Percentiles rank a stretch among this genome's conserved stretches.
Conservation (phyloP, 2,329 filamentous ascomycete species). For the Graphilbum fragrans region DNA sequence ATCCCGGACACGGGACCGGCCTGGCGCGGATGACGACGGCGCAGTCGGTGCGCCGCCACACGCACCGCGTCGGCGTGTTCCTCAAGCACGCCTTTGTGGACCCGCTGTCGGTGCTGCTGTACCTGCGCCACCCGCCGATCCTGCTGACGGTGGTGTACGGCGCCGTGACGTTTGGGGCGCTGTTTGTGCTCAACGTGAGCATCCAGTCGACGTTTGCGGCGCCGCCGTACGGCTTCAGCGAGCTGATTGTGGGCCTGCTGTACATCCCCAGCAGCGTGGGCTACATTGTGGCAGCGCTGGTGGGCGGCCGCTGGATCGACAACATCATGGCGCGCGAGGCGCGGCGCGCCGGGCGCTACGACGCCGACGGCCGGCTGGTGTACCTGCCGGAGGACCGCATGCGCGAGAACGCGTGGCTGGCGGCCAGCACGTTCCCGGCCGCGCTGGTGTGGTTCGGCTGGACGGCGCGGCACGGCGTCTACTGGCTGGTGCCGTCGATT, state of each 20-base stretch:
- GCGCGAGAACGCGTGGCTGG: slow-evolving; percentile 70
- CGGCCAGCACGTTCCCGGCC: slow-evolving; percentile 55
- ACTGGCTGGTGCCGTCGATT: slow-evolving; percentile 50
- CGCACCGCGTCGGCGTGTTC: slow-evolving; percentile 37
- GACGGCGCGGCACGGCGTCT: slow-evolving; percentile 52
- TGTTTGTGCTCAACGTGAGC: slow-evolving; percentile 70
- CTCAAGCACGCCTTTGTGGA: slow-evolving; percentile 56
- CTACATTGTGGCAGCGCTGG: slow-evolving; percentile 55
- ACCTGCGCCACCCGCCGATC: slow-evolving; percentile 64
- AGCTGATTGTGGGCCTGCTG: slow-evolving; percentile 59
- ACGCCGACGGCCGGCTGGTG: slow-evolving; percentile 51
- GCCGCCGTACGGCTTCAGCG: slow-evolving; percentile 55
- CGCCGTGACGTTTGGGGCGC: slow-evolving; percentile 59
- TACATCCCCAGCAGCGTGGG: slow-evolving; percentile 69
- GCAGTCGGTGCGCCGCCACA: slow-evolving; percentile 46
- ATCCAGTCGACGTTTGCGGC: slow-evolving; percentile 57
- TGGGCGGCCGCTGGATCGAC: slow-evolving; percentile 71
- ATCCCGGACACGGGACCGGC: slow-evolving; percentile 1
- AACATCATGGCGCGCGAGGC: slow-evolving; percentile 70
- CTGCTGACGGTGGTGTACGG: slow-evolving; percentile 62
- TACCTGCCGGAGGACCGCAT: slow-evolving; percentile 71
- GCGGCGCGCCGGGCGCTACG: slow-evolving; percentile 54
- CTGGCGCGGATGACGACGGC: slow-evolving; percentile 40
- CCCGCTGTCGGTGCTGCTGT: slow-evolving; percentile 57
- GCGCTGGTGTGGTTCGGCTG: slow-evolving; percentile 70